phyloP scores from a whole-genome alignment of 2,329 filamentous ascomycete species.

The Colletotrichum gloeosporioides region DNA sequence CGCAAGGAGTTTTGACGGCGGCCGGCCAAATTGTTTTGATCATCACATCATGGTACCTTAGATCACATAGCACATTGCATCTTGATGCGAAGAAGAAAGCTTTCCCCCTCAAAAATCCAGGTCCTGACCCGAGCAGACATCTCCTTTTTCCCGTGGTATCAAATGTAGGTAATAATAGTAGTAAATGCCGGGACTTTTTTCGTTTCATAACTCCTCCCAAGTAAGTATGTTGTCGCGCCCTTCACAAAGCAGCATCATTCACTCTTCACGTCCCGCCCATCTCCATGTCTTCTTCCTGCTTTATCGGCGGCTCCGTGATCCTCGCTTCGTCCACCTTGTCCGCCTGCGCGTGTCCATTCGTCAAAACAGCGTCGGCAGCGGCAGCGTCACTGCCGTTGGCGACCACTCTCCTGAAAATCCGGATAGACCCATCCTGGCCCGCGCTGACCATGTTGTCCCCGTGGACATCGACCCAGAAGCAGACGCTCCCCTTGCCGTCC shows the following conservation, averaged over 20 bases:
- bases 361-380: neutral
- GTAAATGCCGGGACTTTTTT: neutral
- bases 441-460: conserved; percentile 62
- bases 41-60: neutral
- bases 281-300: conserved; percentile 21
- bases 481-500: conserved; percentile 50
- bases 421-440: conserved; percentile 59
- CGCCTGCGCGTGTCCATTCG: neutral
- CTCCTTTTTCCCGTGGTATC: neutral
- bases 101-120: neutral
- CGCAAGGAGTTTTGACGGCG: neutral
- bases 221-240: neutral
- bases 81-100: neutral
- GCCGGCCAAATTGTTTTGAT: neutral
- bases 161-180: neutral
- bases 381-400: neutral
- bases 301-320: conserved; percentile 21
- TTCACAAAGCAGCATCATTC: neutral
- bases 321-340: neutral
- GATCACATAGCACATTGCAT: neutral
- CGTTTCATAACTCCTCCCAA: too few species aligned
- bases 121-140: neutral
- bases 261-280: conserved; percentile 8
- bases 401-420: conserved; percentile 48
- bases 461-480: conserved; percentile 70